Evolutionary conservation across 1,284 basidiomycete species (phyloP).

Genomic region (Bondarzewia mesenterica): DNA sequence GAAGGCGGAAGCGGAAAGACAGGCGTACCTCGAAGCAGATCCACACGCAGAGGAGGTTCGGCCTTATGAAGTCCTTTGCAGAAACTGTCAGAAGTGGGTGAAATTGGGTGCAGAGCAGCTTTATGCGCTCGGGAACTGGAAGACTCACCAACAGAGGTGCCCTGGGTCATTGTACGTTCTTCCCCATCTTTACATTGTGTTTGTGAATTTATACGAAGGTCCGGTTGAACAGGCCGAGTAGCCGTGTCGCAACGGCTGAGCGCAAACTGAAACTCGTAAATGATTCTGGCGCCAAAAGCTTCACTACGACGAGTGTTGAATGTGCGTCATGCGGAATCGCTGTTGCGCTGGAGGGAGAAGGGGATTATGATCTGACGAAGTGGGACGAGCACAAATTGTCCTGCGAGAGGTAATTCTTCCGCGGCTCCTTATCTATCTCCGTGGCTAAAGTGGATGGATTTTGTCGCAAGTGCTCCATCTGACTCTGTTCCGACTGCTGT

Average conservation of each 20-base stretch:
- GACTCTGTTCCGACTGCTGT: neutral
- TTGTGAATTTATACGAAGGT: neutral
- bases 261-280: slow-evolving; percentile 52
- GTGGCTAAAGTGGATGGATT: neutral
- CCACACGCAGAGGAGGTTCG: slow-evolving; percentile 38
- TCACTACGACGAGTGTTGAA: slow-evolving; percentile 33
- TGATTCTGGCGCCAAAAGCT: slow-evolving; percentile 45
- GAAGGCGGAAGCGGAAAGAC: slow-evolving; percentile 36
- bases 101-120: slow-evolving; percentile 30
- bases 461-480: neutral
- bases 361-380: slow-evolving; percentile 45
- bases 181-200: neutral
- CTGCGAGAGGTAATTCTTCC: slow-evolving; percentile 35
- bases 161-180: slow-evolving; percentile 28
- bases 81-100: slow-evolving; percentile 54
- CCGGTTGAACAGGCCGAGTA: slow-evolving; percentile 35
- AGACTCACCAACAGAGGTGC: slow-evolving; percentile 38
- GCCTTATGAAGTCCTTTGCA: slow-evolving; percentile 45
- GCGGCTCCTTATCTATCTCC: neutral
- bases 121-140: slow-evolving; percentile 47
- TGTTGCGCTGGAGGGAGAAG: slow-evolving; percentile 35
- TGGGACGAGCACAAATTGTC: slow-evolving; percentile 53
- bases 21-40: slow-evolving; percentile 44
- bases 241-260: slow-evolving; percentile 48
- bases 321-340: slow-evolving; percentile 40